phyloP scores from a whole-genome alignment of 495 filamentous ascomycete genomes.

The Penicillium chermesinum region DNA sequence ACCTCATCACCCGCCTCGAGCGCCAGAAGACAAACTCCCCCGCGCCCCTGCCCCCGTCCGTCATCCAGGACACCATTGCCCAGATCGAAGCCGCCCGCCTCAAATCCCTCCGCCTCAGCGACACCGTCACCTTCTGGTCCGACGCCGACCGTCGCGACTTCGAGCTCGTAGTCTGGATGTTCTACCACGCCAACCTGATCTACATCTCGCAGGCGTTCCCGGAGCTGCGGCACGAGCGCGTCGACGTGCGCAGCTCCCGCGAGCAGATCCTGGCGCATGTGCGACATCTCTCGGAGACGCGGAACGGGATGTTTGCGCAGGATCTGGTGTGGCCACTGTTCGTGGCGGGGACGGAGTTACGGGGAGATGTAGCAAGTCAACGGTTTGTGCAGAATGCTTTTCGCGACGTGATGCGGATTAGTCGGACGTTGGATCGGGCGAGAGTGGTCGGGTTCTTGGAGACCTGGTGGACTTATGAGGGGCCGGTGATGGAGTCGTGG shows the following conservation, averaged over 20 bases:
- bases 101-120: slow-evolving; percentile 10
- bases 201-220: slow-evolving; percentile 23
- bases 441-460: slow-evolving; percentile 15
- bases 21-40: slow-evolving; percentile 1
- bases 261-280: slow-evolving; percentile 18
- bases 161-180: slow-evolving; percentile 19
- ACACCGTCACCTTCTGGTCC: slow-evolving; percentile 16
- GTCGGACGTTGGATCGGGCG: slow-evolving; percentile 13
- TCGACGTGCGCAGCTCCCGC: slow-evolving; percentile 9
- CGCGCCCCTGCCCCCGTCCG: neutral
- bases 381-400: slow-evolving; percentile 6
- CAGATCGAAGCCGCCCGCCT: slow-evolving; percentile 14
- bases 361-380: slow-evolving; percentile 5
- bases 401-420: slow-evolving; percentile 14
- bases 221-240: neutral
- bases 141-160: slow-evolving; percentile 13
- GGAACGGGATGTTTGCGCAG: slow-evolving; percentile 16
- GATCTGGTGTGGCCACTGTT: slow-evolving; percentile 28
- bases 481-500: slow-evolving; percentile 4
- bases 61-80: slow-evolving; percentile 7
- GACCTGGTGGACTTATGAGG: slow-evolving; percentile 7
- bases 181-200: slow-evolving; percentile 22
- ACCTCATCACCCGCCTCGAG: slow-evolving; percentile 13
- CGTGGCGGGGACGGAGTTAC: slow-evolving; percentile 21
- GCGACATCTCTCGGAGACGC: slow-evolving; percentile 11